phyloP scores from a whole-genome alignment of 2,329 filamentous ascomycete species.

The Fusarium sambucinum region DNA sequence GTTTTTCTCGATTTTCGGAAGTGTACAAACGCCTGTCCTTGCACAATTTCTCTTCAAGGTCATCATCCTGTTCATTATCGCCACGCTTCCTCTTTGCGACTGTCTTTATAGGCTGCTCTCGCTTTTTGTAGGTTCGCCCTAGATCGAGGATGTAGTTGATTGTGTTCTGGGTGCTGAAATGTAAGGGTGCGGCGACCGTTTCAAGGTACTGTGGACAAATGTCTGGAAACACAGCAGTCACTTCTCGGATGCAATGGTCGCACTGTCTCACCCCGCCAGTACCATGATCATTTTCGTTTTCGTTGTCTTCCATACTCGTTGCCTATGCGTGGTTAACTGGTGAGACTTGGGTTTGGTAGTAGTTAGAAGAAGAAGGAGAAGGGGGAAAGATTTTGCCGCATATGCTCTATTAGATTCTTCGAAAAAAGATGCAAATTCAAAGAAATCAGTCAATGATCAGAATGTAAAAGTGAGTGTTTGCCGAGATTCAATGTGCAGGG shows the following conservation, averaged over 20 bases:
- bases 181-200: slow-evolving; percentile 43
- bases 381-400: not conserved
- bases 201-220: slow-evolving; percentile 58
- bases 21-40: slow-evolving; percentile 32
- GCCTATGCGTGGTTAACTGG: not conserved
- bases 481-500: not conserved
- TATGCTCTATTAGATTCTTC: not conserved
- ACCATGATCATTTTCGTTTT: slow-evolving; percentile 2
- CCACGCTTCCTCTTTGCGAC: slow-evolving; percentile 59
- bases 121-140: slow-evolving; percentile 55
- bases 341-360: not conserved
- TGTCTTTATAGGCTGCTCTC: slow-evolving; percentile 21
- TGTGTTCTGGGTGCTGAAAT: slow-evolving; percentile 49
- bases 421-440: not conserved
- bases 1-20: not conserved
- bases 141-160: slow-evolving; percentile 57
- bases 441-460: not conserved
- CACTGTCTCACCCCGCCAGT: not conserved
- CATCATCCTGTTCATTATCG: slow-evolving; percentile 37
- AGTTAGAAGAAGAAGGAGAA: slow-evolving; percentile 19
- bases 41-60: slow-evolving; percentile 20
- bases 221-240: slow-evolving; percentile 57
- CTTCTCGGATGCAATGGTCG: slow-evolving; percentile 28
- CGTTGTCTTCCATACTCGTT: slow-evolving; percentile 20
- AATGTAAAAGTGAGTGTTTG: not conserved